phyloP scores from a whole-genome alignment of 176 grass and related monocot genomes.

The Bonia amplexicaulis region DNA sequence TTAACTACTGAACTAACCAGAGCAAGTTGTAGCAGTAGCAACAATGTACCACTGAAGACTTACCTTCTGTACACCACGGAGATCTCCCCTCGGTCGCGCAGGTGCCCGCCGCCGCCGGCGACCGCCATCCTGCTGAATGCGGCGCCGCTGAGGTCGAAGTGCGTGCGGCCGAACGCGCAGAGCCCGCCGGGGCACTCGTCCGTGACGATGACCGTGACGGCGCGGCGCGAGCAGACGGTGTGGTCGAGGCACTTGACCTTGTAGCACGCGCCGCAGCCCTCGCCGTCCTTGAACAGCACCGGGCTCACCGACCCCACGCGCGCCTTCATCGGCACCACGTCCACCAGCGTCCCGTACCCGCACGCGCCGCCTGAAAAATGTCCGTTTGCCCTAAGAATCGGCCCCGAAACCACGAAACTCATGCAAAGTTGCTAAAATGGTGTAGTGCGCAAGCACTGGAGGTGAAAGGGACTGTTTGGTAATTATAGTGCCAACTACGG shows the following conservation, averaged over 20 bases:
- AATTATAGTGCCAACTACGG: neutral
- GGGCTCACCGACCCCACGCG: slow-evolving; percentile 92
- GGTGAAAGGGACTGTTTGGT: neutral
- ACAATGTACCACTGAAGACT: neutral
- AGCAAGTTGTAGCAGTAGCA: neutral
- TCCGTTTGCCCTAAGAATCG: neutral
- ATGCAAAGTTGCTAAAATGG: neutral
- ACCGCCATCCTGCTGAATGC: slow-evolving; percentile 88
- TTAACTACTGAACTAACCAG: neutral
- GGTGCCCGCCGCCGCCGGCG: slow-evolving; percentile 43
- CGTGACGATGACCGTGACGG: slow-evolving; percentile 89
- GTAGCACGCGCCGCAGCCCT: slow-evolving; percentile 98
- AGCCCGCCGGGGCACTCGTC: slow-evolving; percentile 90
- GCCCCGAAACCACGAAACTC: too few relatives aligned
- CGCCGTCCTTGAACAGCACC: slow-evolving; percentile 85
- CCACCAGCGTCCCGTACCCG: slow-evolving; percentile 92
- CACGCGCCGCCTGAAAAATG: slow-evolving; percentile 70
- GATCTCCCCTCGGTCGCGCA: slow-evolving; percentile 79
- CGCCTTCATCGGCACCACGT: slow-evolving; percentile 81
- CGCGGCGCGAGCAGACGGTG: slow-evolving; percentile 66
- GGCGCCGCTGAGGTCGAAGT: slow-evolving; percentile 97
- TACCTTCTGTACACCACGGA: slow-evolving; percentile 66
- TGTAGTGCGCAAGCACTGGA: neutral
- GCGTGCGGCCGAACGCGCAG: slow-evolving; percentile 57
- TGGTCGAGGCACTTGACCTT: slow-evolving; percentile 90